A percentile compares a stretch with the other conserved stretches of the same genome.
Conservation (phyloP, 106 monocot species). For the Xerophyta viscosa region DNA sequence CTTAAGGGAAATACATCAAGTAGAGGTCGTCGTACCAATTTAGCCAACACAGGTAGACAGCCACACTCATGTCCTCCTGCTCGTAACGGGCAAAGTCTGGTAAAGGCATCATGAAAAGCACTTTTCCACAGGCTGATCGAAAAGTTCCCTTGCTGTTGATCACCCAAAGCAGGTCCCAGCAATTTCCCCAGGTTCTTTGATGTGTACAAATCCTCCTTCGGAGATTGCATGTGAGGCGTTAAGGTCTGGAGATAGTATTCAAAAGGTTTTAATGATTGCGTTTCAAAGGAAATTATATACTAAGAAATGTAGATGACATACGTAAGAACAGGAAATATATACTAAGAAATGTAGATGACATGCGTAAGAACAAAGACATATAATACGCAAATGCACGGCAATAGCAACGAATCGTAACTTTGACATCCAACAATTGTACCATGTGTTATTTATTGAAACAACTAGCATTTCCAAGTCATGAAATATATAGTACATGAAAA, state of each 20-base stretch:
- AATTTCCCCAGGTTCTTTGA: constrained; percentile 26
- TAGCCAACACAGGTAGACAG: constrained; percentile 77
- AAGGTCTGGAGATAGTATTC: constrained; percentile 48
- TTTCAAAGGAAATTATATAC: background rate
- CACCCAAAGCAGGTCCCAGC: constrained; percentile 48
- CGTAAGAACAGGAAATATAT: background rate
- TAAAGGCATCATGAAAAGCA: constrained; percentile 82
- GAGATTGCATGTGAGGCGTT: constrained; percentile 87
- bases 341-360: background rate
- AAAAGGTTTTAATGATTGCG: background rate
- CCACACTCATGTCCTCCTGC: constrained; percentile 93
- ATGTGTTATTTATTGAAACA: too few species aligned
- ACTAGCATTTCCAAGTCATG: too few species aligned
- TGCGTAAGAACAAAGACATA: background rate
- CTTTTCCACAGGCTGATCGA: constrained; percentile 82
- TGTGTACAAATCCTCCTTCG: constrained; percentile 26
- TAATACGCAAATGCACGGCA: too few species aligned
- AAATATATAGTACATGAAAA: too few species aligned
- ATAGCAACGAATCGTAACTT: too few species aligned
- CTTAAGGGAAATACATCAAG: background rate
- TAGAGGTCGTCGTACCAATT: constrained; percentile 40
- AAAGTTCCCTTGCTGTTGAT: constrained; percentile 59
- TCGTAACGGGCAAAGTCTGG: constrained; percentile 72
- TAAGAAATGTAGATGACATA: background rate
- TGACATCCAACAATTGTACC: too few species aligned